Conservation (phyloP, 1,284 basidiomycete species). For the Megacollybia platyphylla region DNA sequence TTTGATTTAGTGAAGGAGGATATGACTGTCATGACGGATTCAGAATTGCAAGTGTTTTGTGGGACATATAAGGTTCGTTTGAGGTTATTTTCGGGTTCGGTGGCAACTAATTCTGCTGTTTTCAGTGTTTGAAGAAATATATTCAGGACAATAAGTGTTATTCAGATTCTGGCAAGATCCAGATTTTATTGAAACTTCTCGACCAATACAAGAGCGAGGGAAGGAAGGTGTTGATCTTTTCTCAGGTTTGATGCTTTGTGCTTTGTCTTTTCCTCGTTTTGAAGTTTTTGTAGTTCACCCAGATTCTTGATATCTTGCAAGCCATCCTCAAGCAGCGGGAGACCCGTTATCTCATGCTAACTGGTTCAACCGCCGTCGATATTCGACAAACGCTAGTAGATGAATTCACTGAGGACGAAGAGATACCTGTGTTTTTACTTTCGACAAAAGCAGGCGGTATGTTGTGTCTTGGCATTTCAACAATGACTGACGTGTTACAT, state of each 20-base stretch:
- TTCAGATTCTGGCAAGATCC: slow-evolving; percentile 84
- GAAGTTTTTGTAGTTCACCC: slow-evolving; percentile 63
- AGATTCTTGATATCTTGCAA: slow-evolving; percentile 89
- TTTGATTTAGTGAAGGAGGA: slow-evolving; percentile 83
- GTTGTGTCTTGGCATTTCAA: slow-evolving; percentile 1
- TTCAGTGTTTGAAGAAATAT: slow-evolving; percentile 70
- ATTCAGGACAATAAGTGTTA: slow-evolving; percentile 69
- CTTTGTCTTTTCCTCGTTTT: background rate
- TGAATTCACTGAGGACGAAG: slow-evolving; percentile 88
- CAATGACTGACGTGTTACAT: slow-evolving; percentile 1
- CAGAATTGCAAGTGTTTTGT: slow-evolving; percentile 79
- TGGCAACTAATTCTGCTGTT: slow-evolving; percentile 3
- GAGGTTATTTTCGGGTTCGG: background rate
- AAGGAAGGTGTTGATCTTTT: slow-evolving; percentile 87
- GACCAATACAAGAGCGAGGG: slow-evolving; percentile 56
- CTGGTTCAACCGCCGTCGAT: slow-evolving; percentile 90
- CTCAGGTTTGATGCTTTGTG: slow-evolving; percentile 46
- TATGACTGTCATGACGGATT: slow-evolving; percentile 91
- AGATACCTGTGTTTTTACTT: slow-evolving; percentile 88
- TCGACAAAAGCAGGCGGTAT: slow-evolving; percentile 87
- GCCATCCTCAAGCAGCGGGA: slow-evolving; percentile 69
- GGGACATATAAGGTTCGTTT: slow-evolving; percentile 62
- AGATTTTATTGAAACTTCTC: slow-evolving; percentile 63
- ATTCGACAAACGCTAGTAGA: slow-evolving; percentile 91
- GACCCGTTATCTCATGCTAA: slow-evolving; percentile 82